phyloP scores from a whole-genome alignment of 345 rosid genomes.

The Eucalyptus marginata region DNA sequence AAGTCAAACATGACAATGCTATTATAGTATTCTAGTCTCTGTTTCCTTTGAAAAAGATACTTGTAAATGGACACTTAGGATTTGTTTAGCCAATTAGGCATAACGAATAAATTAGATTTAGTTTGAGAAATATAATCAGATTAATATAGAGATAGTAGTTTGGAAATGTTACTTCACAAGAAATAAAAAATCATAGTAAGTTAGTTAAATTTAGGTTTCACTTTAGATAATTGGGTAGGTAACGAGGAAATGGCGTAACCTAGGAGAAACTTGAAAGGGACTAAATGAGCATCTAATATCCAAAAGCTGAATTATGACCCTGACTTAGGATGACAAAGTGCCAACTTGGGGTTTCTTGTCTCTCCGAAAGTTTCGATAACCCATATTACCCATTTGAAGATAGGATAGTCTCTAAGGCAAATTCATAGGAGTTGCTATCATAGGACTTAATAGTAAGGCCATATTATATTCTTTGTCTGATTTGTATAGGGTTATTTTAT shows the following conservation, averaged over 20 bases:
- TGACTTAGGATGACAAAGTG: neutral
- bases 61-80: neutral
- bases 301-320: neutral
- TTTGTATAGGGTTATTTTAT: no score
- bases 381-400: neutral
- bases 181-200: no score
- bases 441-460: neutral
- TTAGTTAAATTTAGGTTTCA: neutral
- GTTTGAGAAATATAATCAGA: neutral
- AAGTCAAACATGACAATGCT: no score
- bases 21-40: fast-evolving
- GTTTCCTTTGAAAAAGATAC: no score
- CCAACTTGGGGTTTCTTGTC: neutral
- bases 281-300: neutral
- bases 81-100: neutral
- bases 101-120: no score
- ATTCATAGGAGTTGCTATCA: fast-evolving
- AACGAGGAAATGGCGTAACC: neutral
- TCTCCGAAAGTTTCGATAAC: fast-evolving
- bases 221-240: fast-evolving
- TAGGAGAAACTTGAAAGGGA: neutral
- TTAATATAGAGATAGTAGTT: fast-evolving
- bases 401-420: no score
- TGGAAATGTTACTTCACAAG: neutral
- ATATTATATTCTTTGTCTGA: no score